Evolutionary conservation across 345 rosid species (phyloP).

Genomic region (Citrus unshiu): DNA sequence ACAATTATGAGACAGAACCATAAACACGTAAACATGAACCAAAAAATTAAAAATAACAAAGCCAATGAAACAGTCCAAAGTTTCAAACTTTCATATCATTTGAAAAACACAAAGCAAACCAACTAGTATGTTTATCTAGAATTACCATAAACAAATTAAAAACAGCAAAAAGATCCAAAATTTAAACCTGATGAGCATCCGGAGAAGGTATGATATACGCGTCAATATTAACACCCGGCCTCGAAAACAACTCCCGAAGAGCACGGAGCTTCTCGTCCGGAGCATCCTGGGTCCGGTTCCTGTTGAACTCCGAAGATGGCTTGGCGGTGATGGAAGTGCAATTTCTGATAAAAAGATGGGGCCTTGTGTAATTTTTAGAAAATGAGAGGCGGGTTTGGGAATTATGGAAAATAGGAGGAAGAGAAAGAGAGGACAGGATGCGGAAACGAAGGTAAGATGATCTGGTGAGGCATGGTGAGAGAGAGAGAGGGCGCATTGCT

Average conservation of each 20-base stretch:
- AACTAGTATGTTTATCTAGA: not conserved
- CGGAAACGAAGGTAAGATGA: conserved; percentile 22
- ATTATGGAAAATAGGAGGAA: conserved; percentile 40
- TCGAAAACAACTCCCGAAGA: conserved; percentile 58
- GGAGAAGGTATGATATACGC: conserved; percentile 96
- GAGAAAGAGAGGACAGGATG: conserved; percentile 32
- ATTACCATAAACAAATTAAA: not conserved
- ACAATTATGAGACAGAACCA: not conserved
- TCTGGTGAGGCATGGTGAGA: conserved; percentile 36
- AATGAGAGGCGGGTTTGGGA: conserved; percentile 21
- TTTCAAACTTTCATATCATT: not conserved
- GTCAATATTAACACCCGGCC: conserved; percentile 75
- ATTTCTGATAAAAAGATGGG: conserved; percentile 30
- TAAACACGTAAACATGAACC: not conserved
- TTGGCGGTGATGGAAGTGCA: conserved; percentile 67
- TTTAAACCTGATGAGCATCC: conserved; percentile 88
- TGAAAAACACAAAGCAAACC: not conserved
- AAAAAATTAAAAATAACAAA: not conserved
- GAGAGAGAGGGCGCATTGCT: conserved; percentile 44
- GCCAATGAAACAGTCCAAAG: not conserved
- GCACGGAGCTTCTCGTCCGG: conserved; percentile 72
- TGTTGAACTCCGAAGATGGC: conserved; percentile 65
- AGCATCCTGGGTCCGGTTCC: conserved; percentile 24
- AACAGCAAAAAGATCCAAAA: not conserved
- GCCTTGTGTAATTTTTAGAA: conserved; percentile 17